These are phyloP conservation scores for Globisporangium echinulatum DNA, from an alignment of 352 stramenopile genomes.

Conservation along the genomic window DNA sequence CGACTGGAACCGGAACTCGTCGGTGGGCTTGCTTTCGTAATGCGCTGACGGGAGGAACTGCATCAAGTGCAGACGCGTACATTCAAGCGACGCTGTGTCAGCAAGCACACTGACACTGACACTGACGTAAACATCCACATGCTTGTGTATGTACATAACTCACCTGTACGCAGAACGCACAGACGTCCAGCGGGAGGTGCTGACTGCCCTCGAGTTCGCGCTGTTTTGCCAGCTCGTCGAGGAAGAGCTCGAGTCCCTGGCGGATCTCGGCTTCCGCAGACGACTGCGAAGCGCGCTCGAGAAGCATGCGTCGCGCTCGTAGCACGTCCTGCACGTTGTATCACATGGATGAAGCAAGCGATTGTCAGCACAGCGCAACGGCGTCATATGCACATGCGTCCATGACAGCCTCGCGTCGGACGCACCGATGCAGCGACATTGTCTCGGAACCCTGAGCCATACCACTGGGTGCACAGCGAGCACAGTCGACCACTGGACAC, in stretches of 20 bases:
- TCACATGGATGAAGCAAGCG: not conserved
- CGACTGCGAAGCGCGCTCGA: constrained; percentile 24
- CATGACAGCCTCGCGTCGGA: not conserved
- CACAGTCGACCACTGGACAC: constrained; percentile 23
- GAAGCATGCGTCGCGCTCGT: constrained; percentile 44
- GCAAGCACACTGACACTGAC: not conserved
- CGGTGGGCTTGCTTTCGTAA: constrained; percentile 25
- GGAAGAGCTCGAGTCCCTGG: constrained; percentile 37
- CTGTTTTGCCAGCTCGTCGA: constrained; percentile 28
- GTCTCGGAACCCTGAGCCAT: constrained; percentile 37
- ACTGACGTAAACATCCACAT: too few relatives aligned
- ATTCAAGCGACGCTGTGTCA: not conserved
- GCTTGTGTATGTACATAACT: not conserved
- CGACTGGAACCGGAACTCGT: constrained; percentile 25
- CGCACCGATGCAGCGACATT: constrained; percentile 41
- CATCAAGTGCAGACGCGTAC: not conserved
- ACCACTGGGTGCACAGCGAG: constrained; percentile 41
- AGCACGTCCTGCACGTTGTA: constrained; percentile 31
- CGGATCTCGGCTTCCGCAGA: constrained; percentile 17
- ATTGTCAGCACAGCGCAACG: not conserved
- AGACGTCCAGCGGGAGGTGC: constrained; percentile 34
- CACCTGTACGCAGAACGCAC: constrained; percentile 37
- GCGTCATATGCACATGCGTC: not conserved
- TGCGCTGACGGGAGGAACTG: constrained; percentile 48
- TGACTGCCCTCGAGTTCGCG: constrained; percentile 24